Conservation (phyloP, 1,284 basidiomycete species). For the Crepidotus sp. region DNA sequence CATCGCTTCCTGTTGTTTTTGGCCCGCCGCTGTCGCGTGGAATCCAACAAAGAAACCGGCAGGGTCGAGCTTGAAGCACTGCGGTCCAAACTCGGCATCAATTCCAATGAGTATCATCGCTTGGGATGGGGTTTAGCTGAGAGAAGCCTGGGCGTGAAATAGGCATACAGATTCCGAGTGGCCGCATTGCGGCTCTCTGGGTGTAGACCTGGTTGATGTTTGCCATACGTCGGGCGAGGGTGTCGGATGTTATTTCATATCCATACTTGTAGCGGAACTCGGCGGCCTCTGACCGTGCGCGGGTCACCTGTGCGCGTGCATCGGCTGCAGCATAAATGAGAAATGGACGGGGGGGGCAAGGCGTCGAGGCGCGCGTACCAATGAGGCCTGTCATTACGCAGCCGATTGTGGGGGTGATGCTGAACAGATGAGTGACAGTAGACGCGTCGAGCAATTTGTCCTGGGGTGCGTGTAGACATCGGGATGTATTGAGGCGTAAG, state of each 20-base stretch:
- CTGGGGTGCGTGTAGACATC: constrained; percentile 32
- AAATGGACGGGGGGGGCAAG: neutral
- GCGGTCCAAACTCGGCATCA: constrained; percentile 85
- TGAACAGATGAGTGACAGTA: constrained; percentile 93
- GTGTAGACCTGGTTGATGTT: constrained; percentile 99
- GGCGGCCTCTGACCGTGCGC: constrained; percentile 87
- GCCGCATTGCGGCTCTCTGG: constrained; percentile 95
- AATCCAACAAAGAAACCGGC: constrained; percentile 99
- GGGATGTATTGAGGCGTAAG: neutral
- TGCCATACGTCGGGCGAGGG: constrained; percentile 87
- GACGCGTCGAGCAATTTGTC: constrained; percentile 96
- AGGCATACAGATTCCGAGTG: constrained; percentile 83
- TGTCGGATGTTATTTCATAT: constrained; percentile 95
- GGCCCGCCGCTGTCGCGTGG: constrained; percentile 92
- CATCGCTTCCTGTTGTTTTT: constrained; percentile 98
- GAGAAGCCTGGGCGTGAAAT: constrained; percentile 1
- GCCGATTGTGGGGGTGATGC: constrained; percentile 93
- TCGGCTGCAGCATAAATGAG: constrained; percentile 56
- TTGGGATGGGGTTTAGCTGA: constrained; percentile 26
- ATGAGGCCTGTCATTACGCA: constrained; percentile 96
- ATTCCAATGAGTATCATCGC: constrained; percentile 96
- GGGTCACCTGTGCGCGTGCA: constrained; percentile 82
- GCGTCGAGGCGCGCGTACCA: constrained; percentile 44
- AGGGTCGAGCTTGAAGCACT: constrained; percentile 97
- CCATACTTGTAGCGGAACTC: constrained; percentile 97